Evolutionary conservation across 129 eudicot species (phyloP), one percentile per base, ranked within the genome.

Genomic region (Saussurea involucrata): DNA sequence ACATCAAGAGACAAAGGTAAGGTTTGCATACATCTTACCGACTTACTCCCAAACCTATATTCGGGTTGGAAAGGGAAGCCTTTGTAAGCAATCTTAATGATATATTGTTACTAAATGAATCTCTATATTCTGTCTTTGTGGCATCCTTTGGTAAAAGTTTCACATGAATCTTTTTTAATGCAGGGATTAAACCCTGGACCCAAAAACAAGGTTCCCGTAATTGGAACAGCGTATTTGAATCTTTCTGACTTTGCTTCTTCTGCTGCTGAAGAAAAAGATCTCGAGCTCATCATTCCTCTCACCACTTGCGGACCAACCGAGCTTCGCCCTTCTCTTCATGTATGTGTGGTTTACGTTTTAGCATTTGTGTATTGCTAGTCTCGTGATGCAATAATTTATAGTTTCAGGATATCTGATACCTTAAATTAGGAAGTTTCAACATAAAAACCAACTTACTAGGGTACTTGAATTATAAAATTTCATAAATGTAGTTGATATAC

Each of bases 231-330:
- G 21, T 78, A 83, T 8, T 75, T 95, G 81, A 95, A 95, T 79
- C 92, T 95, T 75, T 95, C 99, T 70, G 97, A 92, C 72, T 92
- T 75, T 79, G 96, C 90, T 78, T 80, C 85, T 22, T 33, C 80
- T 58, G 76, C 81, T 69, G 77, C 82, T 34, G 91, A 87, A 66
- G 96, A 88, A 57, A 84, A 88, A 65, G 89, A 86, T 72, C 76
- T 83, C 68, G 90, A 92, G 32, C 83, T 95, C 63, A 78, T 74
- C 53, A 84, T 92, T 72, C 99, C 99, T 37, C 83, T 95, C 77
- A 71, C 81, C 21, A 80, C 92, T 12, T 77, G 84, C 76, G 70
- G 76, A 72, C 63, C 84, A 37, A 76, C 78, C 53, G 96, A 90
- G 70, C 70, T 78, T 76, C 74, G 72, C 9, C 96, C 96, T 11